Evolutionary conservation across 108 stramenopile genomes (phyloP), one percentile per base, ranked within the genome.

Genomic region (Licmophora abbreviata): DNA sequence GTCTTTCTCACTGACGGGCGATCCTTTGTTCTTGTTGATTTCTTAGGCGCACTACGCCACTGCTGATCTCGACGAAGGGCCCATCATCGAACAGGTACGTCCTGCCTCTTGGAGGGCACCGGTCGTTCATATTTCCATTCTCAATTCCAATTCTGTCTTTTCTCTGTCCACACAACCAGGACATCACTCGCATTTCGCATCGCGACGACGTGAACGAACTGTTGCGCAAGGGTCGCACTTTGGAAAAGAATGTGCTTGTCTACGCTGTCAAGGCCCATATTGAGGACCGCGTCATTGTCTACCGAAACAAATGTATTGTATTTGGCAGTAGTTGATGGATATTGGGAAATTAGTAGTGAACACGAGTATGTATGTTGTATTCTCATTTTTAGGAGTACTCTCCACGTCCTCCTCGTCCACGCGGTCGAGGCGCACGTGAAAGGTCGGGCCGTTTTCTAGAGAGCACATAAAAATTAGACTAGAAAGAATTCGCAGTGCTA

Each of bases 261-360:
- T 63, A 54, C 38, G 90, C 90, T 7, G 64, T 92, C n/a, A 76
- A 83, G 52, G 82, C 82, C 22, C 81, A 88, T 63, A 61, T 92
- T 46, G 85, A 87, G 6, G 85, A 85, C 60, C 50, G 85, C 15
- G 71, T 92, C 26, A 73, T 92, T 51, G 79, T 83, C 0, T 70
- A 88, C 41, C 71, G 68, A 38, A 92, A 85, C 59, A 78, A 83
- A 43, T 87, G 85, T 12, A 81, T 91, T 11, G 85, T 91, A 15
- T 91, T 91, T 69, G 73, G 59, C n/a, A n/a, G n/a, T n/a, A n/a
- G n/a, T n/a, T n/a, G n/a, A n/a, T n/a, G n/a, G n/a, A n/a, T n/a
- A n/a, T n/a, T n/a, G n/a, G n/a, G n/a, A n/a, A n/a, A n/a, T n/a
- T n/a, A n/a, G n/a, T n/a, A n/a, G n/a, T n/a, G n/a, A n/a, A n/a